These are phyloP conservation scores for Candida glaebosa DNA, from an alignment of 805 yeast species.

Conservation along the genomic window DNA sequence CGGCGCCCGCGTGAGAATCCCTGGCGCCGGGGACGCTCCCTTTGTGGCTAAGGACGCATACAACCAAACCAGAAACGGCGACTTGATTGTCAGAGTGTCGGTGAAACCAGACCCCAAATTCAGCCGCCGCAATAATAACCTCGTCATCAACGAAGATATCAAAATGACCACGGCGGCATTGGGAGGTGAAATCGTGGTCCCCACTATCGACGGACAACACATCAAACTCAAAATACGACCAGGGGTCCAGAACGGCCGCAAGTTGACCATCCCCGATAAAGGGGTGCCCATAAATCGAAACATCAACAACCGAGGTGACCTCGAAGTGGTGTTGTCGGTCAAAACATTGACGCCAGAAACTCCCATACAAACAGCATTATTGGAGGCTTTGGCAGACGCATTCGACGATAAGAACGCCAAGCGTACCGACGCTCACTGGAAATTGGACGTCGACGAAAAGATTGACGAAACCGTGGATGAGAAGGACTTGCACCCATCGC, in stretches of 20 bases:
- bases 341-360: constrained; percentile 71
- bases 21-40: constrained; percentile 91
- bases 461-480: constrained; percentile 26
- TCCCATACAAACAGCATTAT: constrained; percentile 79
- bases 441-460: constrained; percentile 27
- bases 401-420: constrained; percentile 77
- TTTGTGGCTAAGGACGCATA: constrained; percentile 66
- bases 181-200: constrained; percentile 89
- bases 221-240: constrained; percentile 76
- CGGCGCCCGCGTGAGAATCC: constrained; percentile 79
- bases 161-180: constrained; percentile 95
- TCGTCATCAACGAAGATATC: constrained; percentile 62
- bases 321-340: constrained; percentile 71
- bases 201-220: constrained; percentile 78
- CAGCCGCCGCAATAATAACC: constrained; percentile 60
- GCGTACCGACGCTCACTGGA: constrained; percentile 50
- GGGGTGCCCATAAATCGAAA: constrained; percentile 73
- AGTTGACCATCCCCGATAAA: constrained; percentile 72
- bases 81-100: constrained; percentile 75
- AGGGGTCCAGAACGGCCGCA: constrained; percentile 78
- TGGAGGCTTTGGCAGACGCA: constrained; percentile 94
- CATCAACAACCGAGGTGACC: constrained; percentile 65
- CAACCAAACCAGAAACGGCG: constrained; percentile 74
- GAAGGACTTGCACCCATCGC: constrained; percentile 44
- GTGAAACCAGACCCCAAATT: constrained; percentile 75